A percentile compares a stretch with the other conserved stretches of the same genome.
Evolutionary conservation across 1,284 basidiomycete species (phyloP).

Genomic region (Coniferiporia weirii): DNA sequence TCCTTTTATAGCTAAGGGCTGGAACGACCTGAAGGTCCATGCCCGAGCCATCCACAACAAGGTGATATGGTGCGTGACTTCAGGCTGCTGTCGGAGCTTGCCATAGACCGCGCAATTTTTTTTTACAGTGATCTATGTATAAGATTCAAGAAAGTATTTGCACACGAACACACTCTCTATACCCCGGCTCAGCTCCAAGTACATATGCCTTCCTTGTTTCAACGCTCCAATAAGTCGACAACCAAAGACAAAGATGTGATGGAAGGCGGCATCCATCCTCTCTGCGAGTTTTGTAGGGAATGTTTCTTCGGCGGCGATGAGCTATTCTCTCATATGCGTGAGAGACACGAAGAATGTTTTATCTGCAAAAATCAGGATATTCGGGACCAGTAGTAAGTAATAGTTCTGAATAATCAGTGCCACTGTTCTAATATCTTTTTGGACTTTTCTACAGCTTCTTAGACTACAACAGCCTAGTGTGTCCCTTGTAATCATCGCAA

Average conservation of each 20-base stretch:
- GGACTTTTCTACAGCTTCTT: conserved; percentile 54
- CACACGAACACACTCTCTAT: conserved; percentile 92
- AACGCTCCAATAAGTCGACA: conserved; percentile 42
- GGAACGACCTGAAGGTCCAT: conserved; percentile 86
- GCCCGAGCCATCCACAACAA: conserved; percentile 71
- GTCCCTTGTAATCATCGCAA: conserved; percentile 21
- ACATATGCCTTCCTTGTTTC: conserved; percentile 75
- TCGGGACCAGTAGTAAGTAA: conserved; percentile 78
- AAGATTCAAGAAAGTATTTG: conserved; percentile 88
- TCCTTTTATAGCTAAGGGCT: conserved; percentile 79
- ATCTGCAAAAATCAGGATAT: conserved; percentile 82
- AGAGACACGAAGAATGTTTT: conserved; percentile 95
- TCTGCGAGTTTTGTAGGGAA: conserved; percentile 89
- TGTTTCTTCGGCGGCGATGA: conserved; percentile 92
- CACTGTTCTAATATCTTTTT: not conserved
- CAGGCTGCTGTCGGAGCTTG: not conserved
- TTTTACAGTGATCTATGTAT: conserved; percentile 78
- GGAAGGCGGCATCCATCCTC: conserved; percentile 70
- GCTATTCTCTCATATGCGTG: conserved; percentile 91
- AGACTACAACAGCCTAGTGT: conserved; percentile 69
- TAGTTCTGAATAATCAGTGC: conserved; percentile 1
- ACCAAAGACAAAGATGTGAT: conserved; percentile 43
- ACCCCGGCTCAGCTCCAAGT: conserved; percentile 60
- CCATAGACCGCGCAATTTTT: not conserved
- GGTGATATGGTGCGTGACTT: conserved; percentile 62